These are phyloP conservation scores for Moesziomyces sp. DNA, from an alignment of 1,284 basidiomycete species.

Conservation along the genomic window DNA sequence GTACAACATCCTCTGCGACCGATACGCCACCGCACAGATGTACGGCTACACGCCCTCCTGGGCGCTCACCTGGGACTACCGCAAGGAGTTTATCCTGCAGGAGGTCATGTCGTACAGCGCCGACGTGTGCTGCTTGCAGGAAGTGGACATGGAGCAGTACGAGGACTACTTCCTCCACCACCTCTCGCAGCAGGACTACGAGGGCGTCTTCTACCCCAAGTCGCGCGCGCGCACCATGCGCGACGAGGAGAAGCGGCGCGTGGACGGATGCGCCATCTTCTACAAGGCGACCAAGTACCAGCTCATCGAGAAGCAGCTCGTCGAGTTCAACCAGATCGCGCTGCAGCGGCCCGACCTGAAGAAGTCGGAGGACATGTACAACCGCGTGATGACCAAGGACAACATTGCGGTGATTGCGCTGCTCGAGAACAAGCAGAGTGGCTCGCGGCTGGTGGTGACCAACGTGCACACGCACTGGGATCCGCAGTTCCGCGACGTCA, in stretches of 20 bases:
- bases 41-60: conserved; percentile 98
- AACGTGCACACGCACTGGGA: conserved; percentile 97
- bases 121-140: conserved; percentile 90
- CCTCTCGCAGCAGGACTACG: conserved; percentile 82
- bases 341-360: conserved; percentile 95
- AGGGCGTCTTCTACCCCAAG: conserved; percentile 93
- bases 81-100: conserved; percentile 87
- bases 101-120: conserved; percentile 85
- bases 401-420: conserved; percentile 89
- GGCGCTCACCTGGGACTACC: conserved; percentile 94
- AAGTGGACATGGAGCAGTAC: conserved; percentile 92
- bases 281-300: conserved; percentile 88
- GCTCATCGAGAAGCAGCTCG: conserved; percentile 90
- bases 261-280: conserved; percentile 97
- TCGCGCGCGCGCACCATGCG: conserved; percentile 93
- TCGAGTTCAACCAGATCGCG: conserved; percentile 94
- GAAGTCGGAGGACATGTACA: conserved; percentile 99
- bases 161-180: conserved; percentile 90
- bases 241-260: conserved; percentile 83
- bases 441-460: conserved; percentile 85
- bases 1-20: conserved; percentile 96
- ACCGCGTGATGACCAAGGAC: conserved; percentile 94
- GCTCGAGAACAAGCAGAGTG: conserved; percentile 86
- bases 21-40: conserved; percentile 85
- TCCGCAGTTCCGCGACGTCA: conserved; percentile 91